Conservation (phyloP, 2,329 filamentous ascomycete genomes). For the Apiospora pterosperma region DNA sequence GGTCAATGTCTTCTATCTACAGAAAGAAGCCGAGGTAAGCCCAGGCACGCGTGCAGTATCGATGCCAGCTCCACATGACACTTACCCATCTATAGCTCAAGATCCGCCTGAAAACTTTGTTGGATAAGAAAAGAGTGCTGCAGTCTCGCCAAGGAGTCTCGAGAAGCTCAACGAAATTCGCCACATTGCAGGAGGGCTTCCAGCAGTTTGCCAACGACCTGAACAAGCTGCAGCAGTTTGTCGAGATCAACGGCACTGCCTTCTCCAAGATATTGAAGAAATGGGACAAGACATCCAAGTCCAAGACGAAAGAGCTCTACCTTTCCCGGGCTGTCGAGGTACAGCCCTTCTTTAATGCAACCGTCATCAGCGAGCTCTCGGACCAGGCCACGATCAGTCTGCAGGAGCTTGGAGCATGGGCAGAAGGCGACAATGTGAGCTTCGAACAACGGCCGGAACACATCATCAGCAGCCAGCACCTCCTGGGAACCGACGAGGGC, state of each 20-base stretch:
- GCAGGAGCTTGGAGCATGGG: slow-evolving; percentile 93
- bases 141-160: slow-evolving; percentile 79
- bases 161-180: slow-evolving; percentile 87
- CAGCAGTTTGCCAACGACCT: slow-evolving; percentile 95
- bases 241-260: slow-evolving; percentile 95
- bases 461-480: slow-evolving; percentile 62
- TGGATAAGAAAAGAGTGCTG: slow-evolving; percentile 92
- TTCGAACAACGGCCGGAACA: slow-evolving; percentile 64
- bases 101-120: slow-evolving; percentile 82
- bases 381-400: slow-evolving; percentile 96
- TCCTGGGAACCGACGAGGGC: slow-evolving; percentile 76
- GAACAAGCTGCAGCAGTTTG: slow-evolving; percentile 97
- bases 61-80: slow-evolving; percentile 10
- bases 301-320: slow-evolving; percentile 96
- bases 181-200: slow-evolving; percentile 92
- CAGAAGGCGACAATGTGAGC: slow-evolving; percentile 89
- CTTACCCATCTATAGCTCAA: slow-evolving; percentile 66
- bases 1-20: slow-evolving; percentile 95
- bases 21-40: slow-evolving; percentile 93
- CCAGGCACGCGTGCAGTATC: neutral
- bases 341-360: slow-evolving; percentile 96
- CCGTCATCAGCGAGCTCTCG: slow-evolving; percentile 93
- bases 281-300: slow-evolving; percentile 99
- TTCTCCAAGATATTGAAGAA: slow-evolving; percentile 99
- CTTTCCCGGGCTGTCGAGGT: slow-evolving; percentile 94